Conservation (phyloP, 2,329 filamentous ascomycete species). For the Microdochium bolleyi region DNA sequence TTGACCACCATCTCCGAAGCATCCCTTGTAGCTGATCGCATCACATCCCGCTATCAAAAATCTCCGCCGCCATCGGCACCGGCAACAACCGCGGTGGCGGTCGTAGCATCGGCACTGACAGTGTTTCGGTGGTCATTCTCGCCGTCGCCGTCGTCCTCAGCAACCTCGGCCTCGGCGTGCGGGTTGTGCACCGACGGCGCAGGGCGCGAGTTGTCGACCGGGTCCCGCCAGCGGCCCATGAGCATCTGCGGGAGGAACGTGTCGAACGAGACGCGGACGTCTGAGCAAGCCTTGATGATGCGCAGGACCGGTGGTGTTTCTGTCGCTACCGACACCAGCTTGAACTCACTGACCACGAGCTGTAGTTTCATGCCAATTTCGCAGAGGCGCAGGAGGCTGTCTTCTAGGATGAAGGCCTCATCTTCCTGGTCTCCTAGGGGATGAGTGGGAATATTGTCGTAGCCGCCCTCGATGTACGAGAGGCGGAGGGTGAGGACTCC, state of each 20-base stretch:
- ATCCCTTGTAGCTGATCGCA: no score
- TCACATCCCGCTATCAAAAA: not conserved
- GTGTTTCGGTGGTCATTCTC: no score
- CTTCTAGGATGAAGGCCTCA: constrained; percentile 57
- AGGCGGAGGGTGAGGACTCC: constrained; percentile 27
- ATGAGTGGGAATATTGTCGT: constrained; percentile 32
- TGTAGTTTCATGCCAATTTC: constrained; percentile 58
- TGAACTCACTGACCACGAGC: constrained; percentile 45
- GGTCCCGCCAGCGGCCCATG: constrained; percentile 59
- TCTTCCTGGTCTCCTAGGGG: no score
- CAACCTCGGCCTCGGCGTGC: not conserved
- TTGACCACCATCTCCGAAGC: no score
- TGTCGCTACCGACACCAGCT: constrained; percentile 30
- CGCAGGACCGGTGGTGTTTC: no score
- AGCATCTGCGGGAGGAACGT: constrained; percentile 59
- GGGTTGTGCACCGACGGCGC: constrained; percentile 33
- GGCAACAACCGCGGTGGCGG: no score
- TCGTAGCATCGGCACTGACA: no score
- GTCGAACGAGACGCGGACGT: constrained; percentile 54
- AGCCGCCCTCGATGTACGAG: constrained; percentile 38
- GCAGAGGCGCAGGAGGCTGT: constrained; percentile 40
- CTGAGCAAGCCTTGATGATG: constrained; percentile 54
- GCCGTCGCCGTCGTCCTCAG: not conserved
- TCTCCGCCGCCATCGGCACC: not conserved
- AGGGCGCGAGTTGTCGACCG: constrained; percentile 33